Percentiles rank a stretch among this genome's conserved stretches.
These are phyloP conservation scores for Desmodesmus armatus DNA, from an alignment of 139 green algal species.

Conservation along the genomic window DNA sequence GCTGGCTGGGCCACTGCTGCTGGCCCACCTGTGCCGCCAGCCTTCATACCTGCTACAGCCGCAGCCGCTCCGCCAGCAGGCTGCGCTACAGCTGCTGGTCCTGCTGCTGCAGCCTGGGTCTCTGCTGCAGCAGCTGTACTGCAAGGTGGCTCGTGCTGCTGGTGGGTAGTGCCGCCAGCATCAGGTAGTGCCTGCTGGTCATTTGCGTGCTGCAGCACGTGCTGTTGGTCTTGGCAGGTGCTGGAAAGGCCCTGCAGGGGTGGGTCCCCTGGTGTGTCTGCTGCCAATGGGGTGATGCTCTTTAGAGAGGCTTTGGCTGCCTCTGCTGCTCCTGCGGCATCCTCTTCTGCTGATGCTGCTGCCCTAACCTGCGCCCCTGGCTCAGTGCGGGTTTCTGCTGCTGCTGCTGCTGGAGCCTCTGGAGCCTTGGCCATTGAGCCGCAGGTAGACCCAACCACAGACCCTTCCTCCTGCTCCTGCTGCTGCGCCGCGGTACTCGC, in stretches of 20 bases:
- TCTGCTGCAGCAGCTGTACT: background rate
- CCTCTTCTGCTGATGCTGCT: background rate
- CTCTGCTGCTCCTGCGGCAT: background rate
- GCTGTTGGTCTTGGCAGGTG: background rate
- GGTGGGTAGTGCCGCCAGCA: background rate
- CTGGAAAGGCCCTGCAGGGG: no score
- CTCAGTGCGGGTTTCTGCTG: background rate
- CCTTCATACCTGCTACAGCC: background rate
- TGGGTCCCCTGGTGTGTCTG: background rate
- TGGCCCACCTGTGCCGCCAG: background rate
- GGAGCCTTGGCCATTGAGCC: background rate
- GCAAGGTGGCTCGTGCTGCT: background rate
- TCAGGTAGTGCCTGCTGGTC: background rate
- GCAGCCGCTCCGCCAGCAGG: no score
- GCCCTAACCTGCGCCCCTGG: background rate
- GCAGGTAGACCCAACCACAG: no score
- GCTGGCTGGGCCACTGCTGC: background rate
- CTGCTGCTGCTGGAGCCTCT: background rate
- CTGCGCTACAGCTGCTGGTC: background rate
- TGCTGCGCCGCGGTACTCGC: background rate
- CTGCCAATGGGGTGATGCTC: background rate
- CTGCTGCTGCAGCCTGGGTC: background rate
- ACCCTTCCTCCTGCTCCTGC: slow-evolving; percentile 7
- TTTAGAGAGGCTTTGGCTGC: background rate
- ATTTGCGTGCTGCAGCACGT: background rate